Conservation (phyloP, 352 stramenopile species). For the Pythium inflatum region DNA sequence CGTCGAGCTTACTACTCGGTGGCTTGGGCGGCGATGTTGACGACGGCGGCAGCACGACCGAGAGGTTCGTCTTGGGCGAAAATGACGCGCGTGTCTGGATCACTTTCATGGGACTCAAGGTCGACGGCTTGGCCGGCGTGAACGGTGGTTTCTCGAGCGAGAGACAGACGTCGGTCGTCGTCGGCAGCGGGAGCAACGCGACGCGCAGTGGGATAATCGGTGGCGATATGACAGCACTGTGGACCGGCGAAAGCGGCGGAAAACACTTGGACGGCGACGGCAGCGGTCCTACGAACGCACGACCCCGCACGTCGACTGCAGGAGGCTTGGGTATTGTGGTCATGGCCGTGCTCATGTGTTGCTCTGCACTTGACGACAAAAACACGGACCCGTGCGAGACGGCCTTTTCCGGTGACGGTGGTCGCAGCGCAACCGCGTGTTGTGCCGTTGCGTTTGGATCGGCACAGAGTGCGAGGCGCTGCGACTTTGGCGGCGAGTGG, state of each 20-base stretch:
- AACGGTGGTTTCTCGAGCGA: not conserved
- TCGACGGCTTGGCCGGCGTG: not conserved
- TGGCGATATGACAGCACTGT: not conserved
- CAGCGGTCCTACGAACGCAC: not conserved
- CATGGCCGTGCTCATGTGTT: constrained; percentile 16
- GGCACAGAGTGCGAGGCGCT: constrained; percentile 6
- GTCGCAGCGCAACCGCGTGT: constrained; percentile 37
- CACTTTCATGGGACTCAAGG: constrained; percentile 16
- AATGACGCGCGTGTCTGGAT: constrained; percentile 1
- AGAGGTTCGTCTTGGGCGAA: not conserved
- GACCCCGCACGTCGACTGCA: not conserved
- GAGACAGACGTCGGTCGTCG: constrained; percentile 20
- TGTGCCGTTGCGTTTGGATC: not conserved
- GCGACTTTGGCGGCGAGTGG: constrained; percentile 5
- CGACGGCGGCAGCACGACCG: not conserved
- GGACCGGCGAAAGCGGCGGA: not conserved
- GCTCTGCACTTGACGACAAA: constrained; percentile 7
- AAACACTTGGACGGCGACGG: constrained; percentile 2
- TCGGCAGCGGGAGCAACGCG: not conserved
- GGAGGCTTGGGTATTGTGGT: not conserved
- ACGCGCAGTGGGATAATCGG: not conserved
- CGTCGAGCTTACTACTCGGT: not conserved
- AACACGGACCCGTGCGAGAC: constrained; percentile 43
- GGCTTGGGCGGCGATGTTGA: not conserved
- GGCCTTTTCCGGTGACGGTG: constrained; percentile 36